Base-by-base conservation (phyloP, 257 asterid genomes). In the Primulina eburnea region DNA sequence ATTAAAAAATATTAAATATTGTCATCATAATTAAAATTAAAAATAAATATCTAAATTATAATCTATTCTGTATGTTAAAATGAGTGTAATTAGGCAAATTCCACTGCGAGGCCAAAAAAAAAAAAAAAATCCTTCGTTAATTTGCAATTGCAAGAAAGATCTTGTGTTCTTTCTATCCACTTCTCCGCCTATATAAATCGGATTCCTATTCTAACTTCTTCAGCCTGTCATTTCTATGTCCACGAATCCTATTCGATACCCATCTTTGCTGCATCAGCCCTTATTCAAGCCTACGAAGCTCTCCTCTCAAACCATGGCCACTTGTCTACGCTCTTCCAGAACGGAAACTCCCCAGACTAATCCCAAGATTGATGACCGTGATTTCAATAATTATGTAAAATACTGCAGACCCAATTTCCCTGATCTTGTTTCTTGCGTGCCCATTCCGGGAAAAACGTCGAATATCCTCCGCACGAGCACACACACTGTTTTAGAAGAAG, bases 261-360 rank as follows among this genome's bases (percentile, higher is more conserved):
- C 70, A 34, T 70, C 68, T 67, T 4, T 33, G 28, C 47, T 8
- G 12, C 55, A 7, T 21, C 18, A 21, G 4, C 73, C 76, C 59
- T 6, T 29, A 38, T 66, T 21, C 14, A 35, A 16, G 33, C 73
- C 75, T 16, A 47, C 63, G 56, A 69, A 69, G 43, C 66, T 30
- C 28, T 29, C 73, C 5, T 0, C 69, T 57, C 47, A 52, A 68
- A 50, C 83, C 75, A 78, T 83, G 84, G 63, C 82, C 2, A 53
- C 88, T 52, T 83, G 88, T 32, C 61, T 81, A 0, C 86, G 75
- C 79, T 64, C 79, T 28, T 73, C 88, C 2, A 56, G 77, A 60
- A 43, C 80, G 5, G 55, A 67, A 38, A 21, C 78, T n/a, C 64
- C 78, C 17, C 79, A 37, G 6, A 29, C 71, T 30, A 73, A 78